A percentile compares a stretch with the other conserved stretches of the same genome.
These are phyloP conservation scores for Diaporthe longicolla DNA, from an alignment of 2,329 filamentous ascomycete genomes.

Conservation along the genomic window DNA sequence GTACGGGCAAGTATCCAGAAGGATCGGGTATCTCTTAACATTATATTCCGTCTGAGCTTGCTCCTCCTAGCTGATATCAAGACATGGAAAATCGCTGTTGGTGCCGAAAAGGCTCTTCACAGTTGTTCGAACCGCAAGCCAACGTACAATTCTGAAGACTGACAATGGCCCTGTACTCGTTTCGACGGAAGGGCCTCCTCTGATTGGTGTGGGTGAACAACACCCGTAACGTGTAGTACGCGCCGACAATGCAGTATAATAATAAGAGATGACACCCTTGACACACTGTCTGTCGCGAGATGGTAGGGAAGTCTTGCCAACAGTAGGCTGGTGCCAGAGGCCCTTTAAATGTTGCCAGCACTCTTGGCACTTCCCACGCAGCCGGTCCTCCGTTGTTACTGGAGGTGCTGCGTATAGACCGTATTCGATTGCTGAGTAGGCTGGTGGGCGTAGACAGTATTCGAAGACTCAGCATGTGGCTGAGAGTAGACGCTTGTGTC, in stretches of 20 bases:
- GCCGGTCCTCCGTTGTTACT: conserved; percentile 46
- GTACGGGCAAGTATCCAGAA: conserved; percentile 32
- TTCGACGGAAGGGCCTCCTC: background rate
- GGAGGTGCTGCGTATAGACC: conserved; percentile 56
- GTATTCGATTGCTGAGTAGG: conserved; percentile 45
- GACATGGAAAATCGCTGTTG: conserved; percentile 21
- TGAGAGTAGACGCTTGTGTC: conserved; percentile 61
- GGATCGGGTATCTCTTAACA: conserved; percentile 43
- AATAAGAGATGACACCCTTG: conserved; percentile 3
- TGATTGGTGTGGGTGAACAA: background rate
- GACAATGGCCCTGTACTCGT: conserved; percentile 7
- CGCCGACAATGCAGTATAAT: conserved; percentile 8
- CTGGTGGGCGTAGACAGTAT: conserved; percentile 38
- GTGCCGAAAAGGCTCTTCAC: conserved; percentile 37
- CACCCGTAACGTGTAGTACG: conserved; percentile 19
- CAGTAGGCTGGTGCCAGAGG: conserved; percentile 1
- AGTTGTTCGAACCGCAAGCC: conserved; percentile 1
- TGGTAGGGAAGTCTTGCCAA: background rate
- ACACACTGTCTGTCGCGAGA: conserved; percentile 8
- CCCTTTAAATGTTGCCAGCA: background rate
- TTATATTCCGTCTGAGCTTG: conserved; percentile 40
- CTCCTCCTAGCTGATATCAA: conserved; percentile 27
- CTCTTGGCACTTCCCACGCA: conserved; percentile 2
- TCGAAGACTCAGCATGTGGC: conserved; percentile 44
- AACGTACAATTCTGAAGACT: background rate